These are phyloP conservation scores for Gentiana straminea DNA, from an alignment of 257 asterid genomes.

Conservation along the genomic window DNA sequence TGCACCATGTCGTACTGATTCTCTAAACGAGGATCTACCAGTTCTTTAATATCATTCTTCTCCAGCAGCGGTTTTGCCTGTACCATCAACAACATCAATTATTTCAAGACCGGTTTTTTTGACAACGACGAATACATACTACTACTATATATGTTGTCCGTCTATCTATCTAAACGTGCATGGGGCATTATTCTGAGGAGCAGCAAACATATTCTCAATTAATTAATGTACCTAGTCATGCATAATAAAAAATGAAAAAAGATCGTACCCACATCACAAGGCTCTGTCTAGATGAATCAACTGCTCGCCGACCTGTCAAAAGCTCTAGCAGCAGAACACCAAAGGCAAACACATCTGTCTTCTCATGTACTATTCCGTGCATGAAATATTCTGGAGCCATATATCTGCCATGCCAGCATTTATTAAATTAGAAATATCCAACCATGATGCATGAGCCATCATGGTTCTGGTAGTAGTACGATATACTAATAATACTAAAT, in stretches of 20 bases:
- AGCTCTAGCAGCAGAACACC: conserved; percentile 89
- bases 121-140: no score
- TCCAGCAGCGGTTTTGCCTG: conserved; percentile 89
- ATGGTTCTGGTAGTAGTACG: no score
- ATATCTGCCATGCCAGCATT: conserved; percentile 34
- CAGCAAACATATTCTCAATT: no score
- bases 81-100: no score
- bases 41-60: conserved; percentile 45
- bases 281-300: conserved; percentile 73
- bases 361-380: conserved; percentile 88
- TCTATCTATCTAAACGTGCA: no score
- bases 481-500: no score
- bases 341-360: conserved; percentile 87
- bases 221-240: no score
- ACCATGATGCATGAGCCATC: neutral
- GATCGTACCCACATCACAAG: conserved; percentile 90
- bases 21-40: conserved; percentile 70
- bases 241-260: neutral
- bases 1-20: conserved; percentile 40
- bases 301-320: conserved; percentile 89
- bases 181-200: no score
- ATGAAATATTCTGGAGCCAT: conserved; percentile 99
- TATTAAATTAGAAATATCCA: neutral
- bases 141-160: no score
- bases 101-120: no score